Base-by-base conservation (phyloP, 768 basidiomycete genomes). In the Tulasnella sp. region DNA sequence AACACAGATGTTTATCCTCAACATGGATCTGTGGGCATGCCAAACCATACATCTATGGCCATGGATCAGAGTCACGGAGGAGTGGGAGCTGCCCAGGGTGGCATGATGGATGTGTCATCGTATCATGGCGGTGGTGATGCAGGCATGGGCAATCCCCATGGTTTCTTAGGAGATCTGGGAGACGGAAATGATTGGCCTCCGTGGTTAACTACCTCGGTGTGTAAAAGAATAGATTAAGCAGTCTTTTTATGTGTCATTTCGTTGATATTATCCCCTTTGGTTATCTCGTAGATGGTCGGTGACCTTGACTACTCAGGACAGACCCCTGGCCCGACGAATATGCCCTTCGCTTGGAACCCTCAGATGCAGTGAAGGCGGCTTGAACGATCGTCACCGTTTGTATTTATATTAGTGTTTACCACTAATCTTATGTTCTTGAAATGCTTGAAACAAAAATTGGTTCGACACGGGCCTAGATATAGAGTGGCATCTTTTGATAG, bases 151-250 rank as follows among this genome's bases (percentile, higher is more conserved):
- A 38, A 38, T 38, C 5, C 15, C 5, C 34, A 38, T 15, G 34
- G 34, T 15, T 38, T 38, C 15, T 15, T 38, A 11, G 55, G 55
- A 21, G 27, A 43, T 26, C 17, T 56, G 21, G 55, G 55, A 44
- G 55, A 56, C 21, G 55, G 55, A 13, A 56, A 44, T 17, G 55
- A 56, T 43, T 56, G 55, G 55, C 55, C 55, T 19, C 55, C 55
- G n/a, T 56, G 55, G 55, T 21, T 56, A 15, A 56, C 55, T 21
- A 56, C 55, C 15, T 56, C 55, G 21, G 55, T 56, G 26, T 15
- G 55, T 56, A 38, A 15, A 38, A 38, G 15, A 38, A 7, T 7
- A 7, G 7, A 38, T 38, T 38, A 38, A 38, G 5, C 15, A 38
- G 5, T 5, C 5, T 15, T 5, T 15, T 15, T 15, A 5, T 38